Evolutionary conservation across 176 grass and related monocot species (phyloP), one percentile per base, ranked within the genome.

Genomic region (Aegilops speltoides): DNA sequence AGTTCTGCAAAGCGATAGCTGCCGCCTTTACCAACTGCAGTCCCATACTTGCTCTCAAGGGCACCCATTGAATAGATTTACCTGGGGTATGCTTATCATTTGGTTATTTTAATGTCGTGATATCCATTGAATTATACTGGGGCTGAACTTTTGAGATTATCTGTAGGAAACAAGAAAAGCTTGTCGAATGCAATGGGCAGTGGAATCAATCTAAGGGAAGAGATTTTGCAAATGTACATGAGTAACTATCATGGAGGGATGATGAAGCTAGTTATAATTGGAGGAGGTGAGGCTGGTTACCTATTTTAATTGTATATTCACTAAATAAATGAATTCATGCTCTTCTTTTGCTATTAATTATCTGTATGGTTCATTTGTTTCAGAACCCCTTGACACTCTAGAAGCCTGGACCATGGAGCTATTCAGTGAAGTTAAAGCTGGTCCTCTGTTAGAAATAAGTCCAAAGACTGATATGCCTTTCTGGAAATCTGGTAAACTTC

Each of bases 161-260:
- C 10, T 77, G 25, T 73, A 98, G 96, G 96, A 84, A 98, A 98
- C 79, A 98, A 98, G 67, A 98, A 98, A 91, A 98, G 93, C 87
- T 91, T 98, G 87, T 70, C 84, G 81, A 90, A 98, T 82, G 93
- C 93, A 40, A 89, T 88, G 88, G 96, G 88, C 76, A 91, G 86
- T 91, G 96, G 96, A 79, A 83, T 98, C 78, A 92, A 96, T 90
- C 79, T 98, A 22, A 81, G 90, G 73, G 96, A 98, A 88, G 96
- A 98, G 84, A 93, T 98, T 77, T 88, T 94, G 84, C 85, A 89
- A 79, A 89, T 98, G 81, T 95, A 98, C 73, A 86, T 6, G 67
- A 79, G 38, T 81, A 91, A 96, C 80, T 98, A 98, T 88, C 91
- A 95, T 57, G 96, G 84, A 78, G 93, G 90, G 71, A 92, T 89